These are phyloP conservation scores for Coemansia erecta DNA, from an alignment of 192 early-diverging fungal species.

Conservation along the genomic window DNA sequence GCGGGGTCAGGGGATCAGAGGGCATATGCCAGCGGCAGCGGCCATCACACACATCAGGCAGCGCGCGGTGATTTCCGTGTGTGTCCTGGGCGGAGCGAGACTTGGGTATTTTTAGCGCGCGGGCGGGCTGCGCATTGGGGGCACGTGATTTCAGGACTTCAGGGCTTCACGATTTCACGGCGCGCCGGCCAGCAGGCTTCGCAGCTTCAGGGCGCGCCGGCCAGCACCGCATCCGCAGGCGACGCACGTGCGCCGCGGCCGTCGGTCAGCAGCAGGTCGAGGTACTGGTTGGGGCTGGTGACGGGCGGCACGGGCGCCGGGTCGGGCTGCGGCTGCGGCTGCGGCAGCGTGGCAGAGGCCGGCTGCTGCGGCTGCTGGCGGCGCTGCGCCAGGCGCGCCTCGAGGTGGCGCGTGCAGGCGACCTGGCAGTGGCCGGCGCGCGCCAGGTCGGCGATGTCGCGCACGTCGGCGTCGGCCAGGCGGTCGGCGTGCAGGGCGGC, in stretches of 20 bases:
- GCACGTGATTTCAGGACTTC: background rate
- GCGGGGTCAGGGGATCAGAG: background rate
- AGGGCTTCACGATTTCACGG: too few relatives aligned
- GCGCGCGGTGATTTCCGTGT: background rate
- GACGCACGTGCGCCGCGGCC: slow-evolving; percentile 1
- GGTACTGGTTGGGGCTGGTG: slow-evolving; percentile 93
- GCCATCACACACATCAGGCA: background rate
- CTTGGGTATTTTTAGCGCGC: background rate
- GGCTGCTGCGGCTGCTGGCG: slow-evolving; percentile 11
- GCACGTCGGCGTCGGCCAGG: slow-evolving; percentile 59
- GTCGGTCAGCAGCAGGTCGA: slow-evolving; percentile 61
- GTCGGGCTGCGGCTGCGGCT: slow-evolving; percentile 25
- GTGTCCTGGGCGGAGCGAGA: background rate
- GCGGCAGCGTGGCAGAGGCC: too few relatives aligned
- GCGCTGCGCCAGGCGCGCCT: slow-evolving; percentile 56
- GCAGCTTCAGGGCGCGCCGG: background rate
- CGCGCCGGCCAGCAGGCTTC: background rate
- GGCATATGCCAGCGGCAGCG: slow-evolving; percentile 1
- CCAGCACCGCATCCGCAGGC: slow-evolving; percentile 2
- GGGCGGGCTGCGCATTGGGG: too few relatives aligned
- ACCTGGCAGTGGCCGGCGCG: slow-evolving; percentile 83
- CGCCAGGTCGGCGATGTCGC: slow-evolving; percentile 67
- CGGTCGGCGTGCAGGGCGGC: slow-evolving; percentile 59
- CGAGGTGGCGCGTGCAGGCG: slow-evolving; percentile 89
- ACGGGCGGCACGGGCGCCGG: slow-evolving; percentile 55